phyloP scores from a whole-genome alignment of 83 land plant species.

The Picea engelmannii region DNA sequence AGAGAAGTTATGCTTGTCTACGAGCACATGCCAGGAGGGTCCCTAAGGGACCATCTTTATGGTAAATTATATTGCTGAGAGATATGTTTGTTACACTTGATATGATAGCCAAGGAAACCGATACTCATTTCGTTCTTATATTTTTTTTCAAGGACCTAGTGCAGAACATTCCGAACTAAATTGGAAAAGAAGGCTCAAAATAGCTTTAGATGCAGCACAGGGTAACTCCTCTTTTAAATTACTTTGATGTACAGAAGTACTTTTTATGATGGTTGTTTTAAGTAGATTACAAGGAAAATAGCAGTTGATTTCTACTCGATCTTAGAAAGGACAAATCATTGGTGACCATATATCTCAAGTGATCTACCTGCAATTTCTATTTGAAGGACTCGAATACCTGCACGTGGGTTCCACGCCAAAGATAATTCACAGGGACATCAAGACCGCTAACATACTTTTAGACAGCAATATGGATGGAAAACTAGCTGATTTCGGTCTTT shows the following conservation, averaged over 20 bases:
- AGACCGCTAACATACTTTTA: neutral
- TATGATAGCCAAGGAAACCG: neutral
- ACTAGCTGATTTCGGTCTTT: neutral
- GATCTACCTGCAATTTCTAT: neutral
- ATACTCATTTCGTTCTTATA: neutral
- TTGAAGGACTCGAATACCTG: neutral
- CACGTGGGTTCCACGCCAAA: neutral
- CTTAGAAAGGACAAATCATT: no score
- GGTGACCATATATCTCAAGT: neutral
- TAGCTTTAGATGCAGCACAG: neutral
- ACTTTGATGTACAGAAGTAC: neutral
- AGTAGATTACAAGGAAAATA: no score
- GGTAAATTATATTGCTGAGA: neutral
- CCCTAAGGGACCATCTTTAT: neutral
- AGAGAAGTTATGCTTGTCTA: no score
- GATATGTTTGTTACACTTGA: neutral
- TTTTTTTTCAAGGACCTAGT: neutral
- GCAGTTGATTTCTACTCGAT: no score
- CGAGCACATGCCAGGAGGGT: no score
- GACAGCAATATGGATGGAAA: neutral
- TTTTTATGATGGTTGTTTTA: neutral
- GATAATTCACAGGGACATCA: neutral
- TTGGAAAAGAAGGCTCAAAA: neutral
- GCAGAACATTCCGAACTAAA: neutral
- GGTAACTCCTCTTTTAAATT: neutral